Conservation (phyloP, 2,329 filamentous ascomycete species). For the Paracoccidioides brasiliensis region DNA sequence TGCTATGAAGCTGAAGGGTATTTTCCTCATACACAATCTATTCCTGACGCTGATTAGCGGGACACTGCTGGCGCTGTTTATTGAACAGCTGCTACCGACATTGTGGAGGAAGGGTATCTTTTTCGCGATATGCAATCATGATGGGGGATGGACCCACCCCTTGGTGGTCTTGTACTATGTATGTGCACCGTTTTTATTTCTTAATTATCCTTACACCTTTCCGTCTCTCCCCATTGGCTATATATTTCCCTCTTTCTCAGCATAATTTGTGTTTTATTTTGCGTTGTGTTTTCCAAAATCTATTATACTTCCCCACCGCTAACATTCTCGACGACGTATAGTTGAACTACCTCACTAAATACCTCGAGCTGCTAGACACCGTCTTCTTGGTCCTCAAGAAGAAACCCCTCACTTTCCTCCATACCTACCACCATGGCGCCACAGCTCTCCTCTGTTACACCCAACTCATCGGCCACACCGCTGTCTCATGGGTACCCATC, state of each 20-base stretch:
- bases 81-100: conserved; percentile 76
- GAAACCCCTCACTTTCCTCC: conserved; percentile 91
- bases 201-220: not conserved
- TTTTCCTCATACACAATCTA: conserved; percentile 89
- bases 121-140: conserved; percentile 56
- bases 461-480: conserved; percentile 72
- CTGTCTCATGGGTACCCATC: conserved; percentile 84
- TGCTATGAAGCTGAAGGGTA: conserved; percentile 64
- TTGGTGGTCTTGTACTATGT: conserved; percentile 87
- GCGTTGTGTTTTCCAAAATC: not conserved
- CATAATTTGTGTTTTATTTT: too few relatives aligned
- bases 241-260: not conserved
- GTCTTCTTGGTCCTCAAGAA: conserved; percentile 93
- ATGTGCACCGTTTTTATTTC: conserved; percentile 26
- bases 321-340: conserved; percentile 28
- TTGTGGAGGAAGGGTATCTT: conserved; percentile 66
- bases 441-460: conserved; percentile 90
- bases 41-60: conserved; percentile 70
- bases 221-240: not conserved
- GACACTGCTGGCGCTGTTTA: conserved; percentile 61
- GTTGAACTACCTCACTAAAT: conserved; percentile 93
- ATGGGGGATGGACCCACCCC: conserved; percentile 78
- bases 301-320: conserved; percentile 18
- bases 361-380: conserved; percentile 80
- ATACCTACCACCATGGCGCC: conserved; percentile 91